These are phyloP conservation scores for Candida golubevii DNA, from an alignment of 805 yeast species.

Conservation along the genomic window DNA sequence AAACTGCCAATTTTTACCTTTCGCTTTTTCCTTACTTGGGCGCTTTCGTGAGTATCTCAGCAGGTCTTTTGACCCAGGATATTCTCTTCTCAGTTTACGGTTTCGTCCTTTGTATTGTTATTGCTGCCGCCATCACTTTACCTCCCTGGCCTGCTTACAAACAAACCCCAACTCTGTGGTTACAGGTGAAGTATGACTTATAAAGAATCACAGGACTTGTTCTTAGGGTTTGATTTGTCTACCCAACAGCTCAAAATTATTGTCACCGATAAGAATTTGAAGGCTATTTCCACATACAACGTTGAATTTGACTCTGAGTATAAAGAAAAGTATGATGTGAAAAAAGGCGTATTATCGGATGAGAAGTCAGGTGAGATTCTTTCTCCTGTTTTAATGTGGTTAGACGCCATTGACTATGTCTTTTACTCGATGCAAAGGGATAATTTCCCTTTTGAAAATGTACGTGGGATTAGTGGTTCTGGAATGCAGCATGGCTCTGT, in stretches of 20 bases:
- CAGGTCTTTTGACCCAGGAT: slow-evolving; percentile 48
- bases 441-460: slow-evolving; percentile 53
- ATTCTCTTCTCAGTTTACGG: slow-evolving; percentile 34
- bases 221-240: slow-evolving; percentile 78
- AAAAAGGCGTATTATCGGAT: slow-evolving; percentile 65
- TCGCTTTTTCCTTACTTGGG: slow-evolving; percentile 20
- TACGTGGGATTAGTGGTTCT: slow-evolving; percentile 73
- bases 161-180: slow-evolving; percentile 47
- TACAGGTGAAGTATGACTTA: slow-evolving; percentile 28
- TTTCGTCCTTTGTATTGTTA: slow-evolving; percentile 32
- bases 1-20: slow-evolving; percentile 32
- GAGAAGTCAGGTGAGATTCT: slow-evolving; percentile 56
- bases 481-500: slow-evolving; percentile 94
- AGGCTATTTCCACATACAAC: slow-evolving; percentile 51
- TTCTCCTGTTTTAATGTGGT: slow-evolving; percentile 88
- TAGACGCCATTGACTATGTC: slow-evolving; percentile 71
- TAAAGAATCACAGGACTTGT: slow-evolving; percentile 19
- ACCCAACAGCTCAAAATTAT: slow-evolving; percentile 85
- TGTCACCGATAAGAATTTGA: slow-evolving; percentile 51
- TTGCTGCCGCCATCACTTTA: slow-evolving; percentile 33
- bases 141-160: slow-evolving; percentile 62
- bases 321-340: slow-evolving; percentile 53
- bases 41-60: slow-evolving; percentile 37
- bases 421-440: slow-evolving; percentile 48
- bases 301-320: slow-evolving; percentile 71